A percentile compares a stretch with the other conserved stretches of the same genome.
phyloP scores from a whole-genome alignment of 2,329 filamentous ascomycete genomes.

The Nigrograna mackinnonii region DNA sequence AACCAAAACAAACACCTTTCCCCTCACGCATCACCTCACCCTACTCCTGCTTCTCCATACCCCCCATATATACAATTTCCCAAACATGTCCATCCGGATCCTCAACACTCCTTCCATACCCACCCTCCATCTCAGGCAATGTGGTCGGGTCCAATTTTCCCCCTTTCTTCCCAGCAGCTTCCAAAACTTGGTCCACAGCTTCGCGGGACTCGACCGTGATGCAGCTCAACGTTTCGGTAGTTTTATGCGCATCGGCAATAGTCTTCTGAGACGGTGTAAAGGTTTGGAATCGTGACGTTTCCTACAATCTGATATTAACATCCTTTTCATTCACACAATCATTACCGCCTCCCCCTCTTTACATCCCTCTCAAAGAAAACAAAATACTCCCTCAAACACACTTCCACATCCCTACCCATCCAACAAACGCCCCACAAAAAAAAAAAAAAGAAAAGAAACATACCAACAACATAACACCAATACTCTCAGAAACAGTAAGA shows the following conservation, averaged over 20 bases:
- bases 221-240: slow-evolving; percentile 4
- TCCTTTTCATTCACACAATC: too few species aligned
- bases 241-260: too few species aligned
- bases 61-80: slow-evolving; percentile 8
- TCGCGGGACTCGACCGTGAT: slow-evolving; percentile 3
- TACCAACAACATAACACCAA: slow-evolving; percentile 6
- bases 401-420: too few species aligned
- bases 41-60: slow-evolving; percentile 2
- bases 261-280: too few species aligned
- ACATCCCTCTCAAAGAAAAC: too few species aligned
- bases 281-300: too few species aligned
- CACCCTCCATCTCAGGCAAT: slow-evolving; percentile 4
- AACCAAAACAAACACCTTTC: not conserved
- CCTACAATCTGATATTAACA: too few species aligned
- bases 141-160: too few species aligned
- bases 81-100: slow-evolving; percentile 12
- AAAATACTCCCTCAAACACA: too few species aligned
- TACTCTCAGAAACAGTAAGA: slow-evolving; percentile 4
- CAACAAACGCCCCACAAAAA: not conserved
- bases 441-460: not conserved
- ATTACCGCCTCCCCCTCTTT: too few species aligned
- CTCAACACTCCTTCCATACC: slow-evolving; percentile 9
- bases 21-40: not conserved
- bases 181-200: slow-evolving; percentile 5
- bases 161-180: slow-evolving; percentile 2